Evolutionary conservation across 306 rosid species (phyloP).

Genomic region (Prunus kanzakura): DNA sequence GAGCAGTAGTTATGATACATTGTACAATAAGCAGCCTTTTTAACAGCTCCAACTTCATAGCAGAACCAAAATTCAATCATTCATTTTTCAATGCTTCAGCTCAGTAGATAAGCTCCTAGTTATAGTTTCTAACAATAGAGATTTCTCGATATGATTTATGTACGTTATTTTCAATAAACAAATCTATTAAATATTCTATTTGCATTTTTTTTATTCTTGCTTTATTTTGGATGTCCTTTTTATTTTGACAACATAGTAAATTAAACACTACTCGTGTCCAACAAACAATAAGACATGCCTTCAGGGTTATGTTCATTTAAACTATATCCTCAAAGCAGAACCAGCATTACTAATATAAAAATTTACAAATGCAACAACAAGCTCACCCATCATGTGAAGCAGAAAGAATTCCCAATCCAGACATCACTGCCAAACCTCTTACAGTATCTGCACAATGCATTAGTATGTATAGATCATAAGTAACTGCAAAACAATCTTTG

Average conservation of each 20-base stretch:
- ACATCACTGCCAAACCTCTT: slow-evolving; percentile 82
- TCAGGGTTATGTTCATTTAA: neutral
- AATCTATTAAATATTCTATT: neutral
- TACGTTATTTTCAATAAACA: neutral
- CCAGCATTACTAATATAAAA: neutral
- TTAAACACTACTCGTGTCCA: neutral
- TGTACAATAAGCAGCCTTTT: neutral
- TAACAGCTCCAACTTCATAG: neutral
- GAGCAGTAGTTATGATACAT: neutral
- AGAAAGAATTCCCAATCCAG: slow-evolving; percentile 82
- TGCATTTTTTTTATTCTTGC: neutral
- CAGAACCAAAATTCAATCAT: neutral
- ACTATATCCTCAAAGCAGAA: neutral
- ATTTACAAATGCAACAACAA: slow-evolving; percentile 15
- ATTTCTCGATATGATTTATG: neutral
- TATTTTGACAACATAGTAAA: neutral
- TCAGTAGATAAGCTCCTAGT: neutral
- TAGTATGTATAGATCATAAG: slow-evolving; percentile 13
- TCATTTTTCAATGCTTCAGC: neutral
- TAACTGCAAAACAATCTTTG: slow-evolving; percentile 6
- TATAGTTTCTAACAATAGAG: neutral
- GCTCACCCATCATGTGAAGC: slow-evolving; percentile 95
- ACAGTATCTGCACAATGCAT: slow-evolving; percentile 70
- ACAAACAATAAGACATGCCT: neutral
- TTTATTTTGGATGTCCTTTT: neutral